Evolutionary conservation across 306 rosid genomes (phyloP).

Genomic region (Luffa aegyptiaca): DNA sequence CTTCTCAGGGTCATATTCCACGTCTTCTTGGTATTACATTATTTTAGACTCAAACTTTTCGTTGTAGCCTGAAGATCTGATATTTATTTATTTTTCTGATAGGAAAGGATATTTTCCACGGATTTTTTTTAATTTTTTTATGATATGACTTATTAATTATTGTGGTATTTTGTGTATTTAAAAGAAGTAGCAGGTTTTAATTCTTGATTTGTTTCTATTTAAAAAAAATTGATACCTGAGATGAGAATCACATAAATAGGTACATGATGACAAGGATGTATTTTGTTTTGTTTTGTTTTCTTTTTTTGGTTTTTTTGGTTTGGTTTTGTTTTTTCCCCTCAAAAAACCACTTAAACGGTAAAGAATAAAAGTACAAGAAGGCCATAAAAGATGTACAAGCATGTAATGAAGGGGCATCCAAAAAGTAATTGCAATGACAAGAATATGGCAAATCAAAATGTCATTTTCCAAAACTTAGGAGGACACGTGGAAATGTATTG

Average conservation of each 20-base stretch:
- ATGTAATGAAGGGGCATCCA: neutral
- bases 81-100: neutral
- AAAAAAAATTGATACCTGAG: neutral
- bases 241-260: neutral
- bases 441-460: neutral
- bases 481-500: neutral
- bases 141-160: neutral
- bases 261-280: neutral
- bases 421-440: neutral
- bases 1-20: slow-evolving; percentile 69
- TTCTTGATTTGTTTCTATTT: neutral
- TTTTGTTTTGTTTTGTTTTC: neutral
- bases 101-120: neutral
- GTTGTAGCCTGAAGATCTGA: neutral
- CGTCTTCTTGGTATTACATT: slow-evolving; percentile 77
- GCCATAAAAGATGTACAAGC: neutral
- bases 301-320: too few species aligned
- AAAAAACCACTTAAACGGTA: neutral
- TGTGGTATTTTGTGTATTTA: neutral
- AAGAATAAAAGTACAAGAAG: neutral
- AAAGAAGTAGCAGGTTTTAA: neutral
- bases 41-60: slow-evolving; percentile 10
- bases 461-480: neutral
- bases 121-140: neutral
- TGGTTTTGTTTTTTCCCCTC: too few species aligned